A percentile compares a stretch with the other conserved stretches of the same genome.
phyloP scores from a whole-genome alignment of 1,139 yeast genomes.

The Scheffersomyces titani region DNA sequence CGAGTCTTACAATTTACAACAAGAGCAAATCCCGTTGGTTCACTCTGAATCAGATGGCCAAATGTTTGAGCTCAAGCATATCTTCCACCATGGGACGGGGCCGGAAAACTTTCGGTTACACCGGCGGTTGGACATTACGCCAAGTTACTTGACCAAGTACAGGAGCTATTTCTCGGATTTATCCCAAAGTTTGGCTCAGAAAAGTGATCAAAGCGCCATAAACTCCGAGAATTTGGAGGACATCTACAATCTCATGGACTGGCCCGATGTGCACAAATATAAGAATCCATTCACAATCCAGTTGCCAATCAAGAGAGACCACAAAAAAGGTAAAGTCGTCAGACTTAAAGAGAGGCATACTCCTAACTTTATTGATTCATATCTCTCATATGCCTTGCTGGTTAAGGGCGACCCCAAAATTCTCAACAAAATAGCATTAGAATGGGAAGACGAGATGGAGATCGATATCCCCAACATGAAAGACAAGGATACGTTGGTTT shows the following conservation, averaged over 20 bases:
- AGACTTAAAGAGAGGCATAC: slow-evolving; percentile 58
- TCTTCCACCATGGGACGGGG: slow-evolving; percentile 56
- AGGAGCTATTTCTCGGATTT: slow-evolving; percentile 7
- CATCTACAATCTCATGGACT: slow-evolving; percentile 31
- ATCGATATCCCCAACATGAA: slow-evolving; percentile 69
- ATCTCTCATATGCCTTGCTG: slow-evolving; percentile 56
- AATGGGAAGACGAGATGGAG: slow-evolving; percentile 52
- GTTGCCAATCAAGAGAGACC: slow-evolving; percentile 26
- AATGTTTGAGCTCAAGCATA: slow-evolving; percentile 42
- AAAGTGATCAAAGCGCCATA: slow-evolving; percentile 5
- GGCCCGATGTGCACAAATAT: slow-evolving; percentile 38
- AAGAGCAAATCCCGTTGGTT: neutral
- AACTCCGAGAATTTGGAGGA: slow-evolving; percentile 23
- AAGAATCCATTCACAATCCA: slow-evolving; percentile 46
- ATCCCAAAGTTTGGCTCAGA: slow-evolving; percentile 4
- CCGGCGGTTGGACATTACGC: slow-evolving; percentile 50
- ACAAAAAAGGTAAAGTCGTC: slow-evolving; percentile 27
- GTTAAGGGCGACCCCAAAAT: slow-evolving; percentile 45
- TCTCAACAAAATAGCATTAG: slow-evolving; percentile 46
- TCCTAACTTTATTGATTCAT: slow-evolving; percentile 67
- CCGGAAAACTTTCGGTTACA: slow-evolving; percentile 32
- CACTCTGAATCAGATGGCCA: slow-evolving; percentile 6
- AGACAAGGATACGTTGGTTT: slow-evolving; percentile 70
- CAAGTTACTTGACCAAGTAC: slow-evolving; percentile 27
- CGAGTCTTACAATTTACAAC: slow-evolving; percentile 4